Base-by-base conservation (phyloP, 306 rosid genomes). In the Fragaria ananassa region DNA sequence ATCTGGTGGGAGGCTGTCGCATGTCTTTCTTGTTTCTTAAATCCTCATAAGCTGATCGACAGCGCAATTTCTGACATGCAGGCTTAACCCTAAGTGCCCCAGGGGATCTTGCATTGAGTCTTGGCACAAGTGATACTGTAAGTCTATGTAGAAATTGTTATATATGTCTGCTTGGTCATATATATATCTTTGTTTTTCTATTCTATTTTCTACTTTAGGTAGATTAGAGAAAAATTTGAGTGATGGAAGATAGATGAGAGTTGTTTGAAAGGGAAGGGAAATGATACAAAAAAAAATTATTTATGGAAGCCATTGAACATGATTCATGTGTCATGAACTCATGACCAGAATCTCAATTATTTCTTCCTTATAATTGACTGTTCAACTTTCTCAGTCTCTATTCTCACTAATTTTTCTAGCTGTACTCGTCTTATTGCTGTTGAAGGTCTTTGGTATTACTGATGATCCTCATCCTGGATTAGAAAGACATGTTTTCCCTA, bases 61-160 rank as follows among this genome's bases (percentile, higher is more conserved):
- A 71, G 65, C 21, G 27, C 13, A 34, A 77, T 78, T 78, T 19
- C 76, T 70, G 58, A 68, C 71, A 27, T 88, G 86, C 91, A 95
- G 99, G 97, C 82, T 86, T 95, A 83, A 92, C 97, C 68, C 83
- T 95, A 18, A 88, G 90, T 83, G 82, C 90, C 76, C 92, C 99
- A 1, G 99, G 99, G 69, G 99, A 95, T 86, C 84, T 95, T 31
- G 97, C 89, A 75, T 89, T 92, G 87, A 95, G 99, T 78, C 96
- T 95, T 53, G 99, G 97, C 78, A 95, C 99, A 64, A 92, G 97
- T 81, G 99, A 95, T 80, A 92, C 97, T 10, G 99, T 92, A 86
- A 66, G 97, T 84, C 68, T 35, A 76, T 68, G 78, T 49, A 44
- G 71, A 66, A 46, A 41, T 15, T 81, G 42, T 19, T 78, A 54